These are phyloP conservation scores for Beauveria scarabaeidicola DNA, from an alignment of 2,329 filamentous ascomycete species.

Conservation along the genomic window DNA sequence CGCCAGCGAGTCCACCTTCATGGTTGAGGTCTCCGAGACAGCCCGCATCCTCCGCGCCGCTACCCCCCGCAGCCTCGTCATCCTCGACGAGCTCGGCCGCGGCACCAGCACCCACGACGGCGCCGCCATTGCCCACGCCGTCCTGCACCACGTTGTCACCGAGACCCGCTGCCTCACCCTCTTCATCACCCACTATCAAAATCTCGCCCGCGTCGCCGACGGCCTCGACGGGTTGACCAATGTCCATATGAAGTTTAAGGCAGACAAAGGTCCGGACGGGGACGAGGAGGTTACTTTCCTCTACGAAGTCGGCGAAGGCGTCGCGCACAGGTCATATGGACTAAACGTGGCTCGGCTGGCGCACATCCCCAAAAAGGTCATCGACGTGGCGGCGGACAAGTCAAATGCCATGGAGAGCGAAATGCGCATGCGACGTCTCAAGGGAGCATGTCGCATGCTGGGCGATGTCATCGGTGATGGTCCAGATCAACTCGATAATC, in stretches of 20 bases:
- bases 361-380: constrained; percentile 64
- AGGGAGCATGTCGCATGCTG: constrained; percentile 36
- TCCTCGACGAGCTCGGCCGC: constrained; percentile 88
- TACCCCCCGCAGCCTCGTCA: constrained; percentile 74
- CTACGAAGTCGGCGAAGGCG: constrained; percentile 84
- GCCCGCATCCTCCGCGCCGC: constrained; percentile 84
- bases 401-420: constrained; percentile 72
- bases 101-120: constrained; percentile 95
- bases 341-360: constrained; percentile 87
- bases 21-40: constrained; percentile 94
- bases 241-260: constrained; percentile 86
- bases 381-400: constrained; percentile 73
- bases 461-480: constrained; percentile 30
- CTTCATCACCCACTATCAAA: constrained; percentile 98
- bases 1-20: constrained; percentile 90
- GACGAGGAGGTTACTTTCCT: constrained; percentile 85
- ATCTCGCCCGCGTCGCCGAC: constrained; percentile 61
- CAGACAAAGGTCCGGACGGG: constrained; percentile 30
- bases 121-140: constrained; percentile 88
- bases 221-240: constrained; percentile 68
- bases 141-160: constrained; percentile 74
- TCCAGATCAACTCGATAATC: constrained; percentile 40
- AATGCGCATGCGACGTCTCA: constrained; percentile 55
- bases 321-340: constrained; percentile 89
- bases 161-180: constrained; percentile 70